Base-by-base conservation (phyloP, 768 basidiomycete genomes). In the Lentinula boryana region DNA sequence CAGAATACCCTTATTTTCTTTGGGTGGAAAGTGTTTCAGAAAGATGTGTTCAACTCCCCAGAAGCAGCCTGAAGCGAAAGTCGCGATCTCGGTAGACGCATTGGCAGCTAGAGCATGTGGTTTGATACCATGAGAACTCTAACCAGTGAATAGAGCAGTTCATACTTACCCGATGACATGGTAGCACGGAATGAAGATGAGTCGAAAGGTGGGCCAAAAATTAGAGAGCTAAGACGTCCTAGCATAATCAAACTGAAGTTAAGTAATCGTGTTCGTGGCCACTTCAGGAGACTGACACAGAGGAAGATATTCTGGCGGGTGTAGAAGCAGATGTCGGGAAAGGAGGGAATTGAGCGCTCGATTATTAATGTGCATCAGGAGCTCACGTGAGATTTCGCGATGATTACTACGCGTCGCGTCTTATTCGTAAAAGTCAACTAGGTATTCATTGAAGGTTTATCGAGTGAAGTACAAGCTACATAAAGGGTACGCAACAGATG, bases 11-110 rank as follows among this genome's bases (percentile, higher is more conserved):
- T 88, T 91, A 69, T 84, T 81, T 70, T 88, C 73, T 4, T 81
- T 68, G 23, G 86, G 85, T 0, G 88, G 87, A 74, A 84, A 91
- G 65, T 91, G 80, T 73, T 91, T 89, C 58, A 90, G 68, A 70
- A 91, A 93, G 69, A 92, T 90, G 67, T 93, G 90, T 65, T 93
- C 88, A 18, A 88, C 86, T 16, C 91, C 91, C 91, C 91, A 92
- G 73, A 93, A 93, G 68, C 91, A 92, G 21, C 91, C 89, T 8
- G 80, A 75, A 7, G 71, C 82, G 58, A 82, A 83, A 2, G 74
- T 82, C 4, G 82, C 81, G 54, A 79, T 64, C 64, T 80, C 75
- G 9, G 68, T 67, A 23, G 61, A 50, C 18, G 60, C 32, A 31
- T 31, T 50, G 33, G 51, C 46, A 33, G 55, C 32, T 33, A 43